Percentiles rank a stretch among this genome's conserved stretches.
Evolutionary conservation across 805 yeast genomes (phyloP).

Genomic region (Nakazawaea pomicola): DNA sequence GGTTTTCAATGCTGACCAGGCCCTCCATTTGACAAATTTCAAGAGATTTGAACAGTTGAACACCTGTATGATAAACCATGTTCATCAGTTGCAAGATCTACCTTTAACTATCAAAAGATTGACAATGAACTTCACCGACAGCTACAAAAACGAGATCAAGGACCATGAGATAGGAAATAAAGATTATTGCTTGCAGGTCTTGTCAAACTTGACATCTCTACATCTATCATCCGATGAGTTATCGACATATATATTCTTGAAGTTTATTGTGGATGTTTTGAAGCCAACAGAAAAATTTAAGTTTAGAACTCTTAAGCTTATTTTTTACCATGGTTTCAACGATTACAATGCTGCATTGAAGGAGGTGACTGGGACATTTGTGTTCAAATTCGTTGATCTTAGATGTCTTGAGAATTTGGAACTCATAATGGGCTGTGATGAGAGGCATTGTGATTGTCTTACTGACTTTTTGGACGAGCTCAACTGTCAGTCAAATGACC

Average conservation of each 20-base stretch:
- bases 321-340: conserved; percentile 41
- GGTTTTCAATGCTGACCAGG: conserved; percentile 14
- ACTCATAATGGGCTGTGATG: conserved; percentile 50
- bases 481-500: conserved; percentile 23
- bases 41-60: conserved; percentile 11
- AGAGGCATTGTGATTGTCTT: conserved; percentile 40
- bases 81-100: conserved; percentile 17
- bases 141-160: conserved; percentile 9
- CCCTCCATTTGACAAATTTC: conserved; percentile 8
- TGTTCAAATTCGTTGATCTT: conserved; percentile 28
- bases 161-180: neutral
- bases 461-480: conserved; percentile 33
- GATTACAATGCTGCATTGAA: conserved; percentile 32
- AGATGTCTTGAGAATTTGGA: conserved; percentile 36
- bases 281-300: conserved; percentile 13
- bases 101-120: conserved; percentile 17
- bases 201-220: conserved; percentile 11
- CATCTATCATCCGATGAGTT: conserved; percentile 27
- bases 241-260: conserved; percentile 32
- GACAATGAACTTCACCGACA: conserved; percentile 15
- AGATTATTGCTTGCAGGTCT: conserved; percentile 6
- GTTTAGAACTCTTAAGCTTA: conserved; percentile 32
- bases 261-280: conserved; percentile 20
- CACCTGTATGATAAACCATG: conserved; percentile 16
- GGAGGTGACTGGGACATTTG: conserved; percentile 24